phyloP scores from a whole-genome alignment of 768 basidiomycete species.

The Kwoniella pini region DNA sequence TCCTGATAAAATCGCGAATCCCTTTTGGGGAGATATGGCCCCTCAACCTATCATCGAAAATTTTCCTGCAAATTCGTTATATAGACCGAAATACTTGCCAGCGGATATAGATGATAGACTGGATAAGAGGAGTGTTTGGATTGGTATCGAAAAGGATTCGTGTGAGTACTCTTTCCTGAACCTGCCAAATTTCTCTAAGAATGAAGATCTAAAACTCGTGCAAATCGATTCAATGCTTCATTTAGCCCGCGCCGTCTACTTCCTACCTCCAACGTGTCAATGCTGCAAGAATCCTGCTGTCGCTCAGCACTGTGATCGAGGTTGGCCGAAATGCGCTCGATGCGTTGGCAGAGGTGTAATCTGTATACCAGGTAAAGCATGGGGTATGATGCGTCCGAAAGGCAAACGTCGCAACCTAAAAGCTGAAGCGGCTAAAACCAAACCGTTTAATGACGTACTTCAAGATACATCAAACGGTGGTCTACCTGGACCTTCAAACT shows the following conservation, averaged over 20 bases:
- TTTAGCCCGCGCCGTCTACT: conserved; percentile 33
- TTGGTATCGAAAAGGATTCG: conserved; percentile 30
- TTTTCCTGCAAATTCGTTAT: conserved; percentile 31
- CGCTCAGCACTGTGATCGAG: conserved; percentile 34
- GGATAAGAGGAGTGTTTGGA: conserved; percentile 39
- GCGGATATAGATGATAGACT: conserved; percentile 35
- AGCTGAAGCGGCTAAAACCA: conserved; percentile 20
- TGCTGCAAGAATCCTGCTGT: conserved; percentile 29
- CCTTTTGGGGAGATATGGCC: conserved; percentile 15
- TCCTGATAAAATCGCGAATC: conserved; percentile 24
- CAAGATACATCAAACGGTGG: neutral
- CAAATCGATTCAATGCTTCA: neutral
- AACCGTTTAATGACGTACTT: neutral
- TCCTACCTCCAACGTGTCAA: conserved; percentile 37
- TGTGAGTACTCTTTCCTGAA: conserved; percentile 26
- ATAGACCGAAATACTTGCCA: conserved; percentile 35
- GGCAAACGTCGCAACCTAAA: conserved; percentile 26
- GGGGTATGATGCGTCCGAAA: conserved; percentile 27
- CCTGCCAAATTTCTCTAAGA: too few species aligned
- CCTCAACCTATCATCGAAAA: conserved; percentile 35
- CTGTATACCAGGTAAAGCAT: conserved; percentile 19
- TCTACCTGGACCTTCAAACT: neutral
- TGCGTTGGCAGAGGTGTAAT: conserved; percentile 19
- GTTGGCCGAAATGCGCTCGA: conserved; percentile 35
- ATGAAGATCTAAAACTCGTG: too few species aligned